Evolutionary conservation across 78 protist species (phyloP), one percentile per base, ranked within the genome.

Genomic region (Planoprotostelium fungivorum): DNA sequence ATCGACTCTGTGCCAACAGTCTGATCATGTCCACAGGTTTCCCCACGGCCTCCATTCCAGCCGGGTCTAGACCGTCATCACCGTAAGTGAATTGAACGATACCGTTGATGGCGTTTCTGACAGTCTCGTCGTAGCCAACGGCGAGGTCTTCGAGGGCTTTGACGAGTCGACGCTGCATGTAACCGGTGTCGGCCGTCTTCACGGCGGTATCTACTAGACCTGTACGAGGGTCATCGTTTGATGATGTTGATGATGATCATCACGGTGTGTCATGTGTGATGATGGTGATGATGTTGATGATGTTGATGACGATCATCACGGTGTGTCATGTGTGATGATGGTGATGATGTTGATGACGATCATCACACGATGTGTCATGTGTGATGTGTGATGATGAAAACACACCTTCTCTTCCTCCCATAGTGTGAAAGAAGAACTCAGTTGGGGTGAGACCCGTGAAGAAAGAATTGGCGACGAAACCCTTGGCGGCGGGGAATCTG

Each of bases 111-210:
- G 96, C 63, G 93, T 97, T 97, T 87, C 99, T 94, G 28, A 99
- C 99, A 0, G 99, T 93, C 36, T 63, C 63, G 89, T 99, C 99
- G 94, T 99, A 99, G 35, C 96, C 93, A 1, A 94, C 89, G 1
- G 92, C 87, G 51, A 99, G 96, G 89, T 99, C 99, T 88, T 99
- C 99, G 36, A 99, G 95, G 16, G 99, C 98, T 90, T 96, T 96
- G 95, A 96, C 91, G 29, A 96, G 89, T 37, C 98, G 96, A 37
- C 98, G 95, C 92, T 98, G 99, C 99, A 98, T 98, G 88, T 99
- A 99, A 0, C 99, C 99, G 0, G 99, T 99, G 89, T 99, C 99
- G 36, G 99, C 99, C 0, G 99, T 99, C 94, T 99, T 99, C 89
- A 99, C 99, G 25, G 99, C 99, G 0, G 99, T 98, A 93, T 99